Evolutionary conservation across 768 basidiomycete species (phyloP).

Genomic region (Pleurotus sapidus): DNA sequence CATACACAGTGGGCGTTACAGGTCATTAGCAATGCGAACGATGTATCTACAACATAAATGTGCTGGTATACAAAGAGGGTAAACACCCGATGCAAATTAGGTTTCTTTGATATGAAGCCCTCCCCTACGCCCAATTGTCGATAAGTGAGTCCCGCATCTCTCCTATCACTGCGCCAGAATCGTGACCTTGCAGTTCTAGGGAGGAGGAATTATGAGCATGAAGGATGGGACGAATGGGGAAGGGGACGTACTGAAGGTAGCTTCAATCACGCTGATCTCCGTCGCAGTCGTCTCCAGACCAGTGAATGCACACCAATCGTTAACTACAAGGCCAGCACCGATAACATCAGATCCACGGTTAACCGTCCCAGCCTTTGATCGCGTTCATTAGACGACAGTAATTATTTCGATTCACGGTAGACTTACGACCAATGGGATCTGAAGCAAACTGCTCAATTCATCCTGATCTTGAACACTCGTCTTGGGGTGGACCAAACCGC

Average conservation of each 20-base stretch:
- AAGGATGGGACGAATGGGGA: background rate
- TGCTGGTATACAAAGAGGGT: constrained; percentile 3
- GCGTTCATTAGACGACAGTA: background rate
- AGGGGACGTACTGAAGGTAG: constrained; percentile 81
- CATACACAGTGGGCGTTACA: background rate
- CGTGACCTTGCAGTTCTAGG: constrained; percentile 82
- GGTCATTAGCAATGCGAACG: background rate
- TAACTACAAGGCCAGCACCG: constrained; percentile 96
- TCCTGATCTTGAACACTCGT: constrained; percentile 98
- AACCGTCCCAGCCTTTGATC: constrained; percentile 86
- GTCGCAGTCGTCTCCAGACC: constrained; percentile 99
- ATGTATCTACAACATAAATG: background rate
- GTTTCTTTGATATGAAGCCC: background rate
- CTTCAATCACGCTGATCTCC: constrained; percentile 97
- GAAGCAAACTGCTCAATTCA: constrained; percentile 89
- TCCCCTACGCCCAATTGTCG: constrained; percentile 87
- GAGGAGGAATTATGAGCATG: constrained; percentile 6
- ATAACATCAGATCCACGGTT: constrained; percentile 98
- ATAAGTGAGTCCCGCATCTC: constrained; percentile 91
- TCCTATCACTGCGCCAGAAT: constrained; percentile 77
- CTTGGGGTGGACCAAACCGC: constrained; percentile 96
- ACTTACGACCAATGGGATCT: constrained; percentile 90
- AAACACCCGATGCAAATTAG: background rate
- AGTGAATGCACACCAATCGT: constrained; percentile 99
- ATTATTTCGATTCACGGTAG: constrained; percentile 15